Conservation (phyloP, 306 rosid genomes). For the Neltuma alba region DNA sequence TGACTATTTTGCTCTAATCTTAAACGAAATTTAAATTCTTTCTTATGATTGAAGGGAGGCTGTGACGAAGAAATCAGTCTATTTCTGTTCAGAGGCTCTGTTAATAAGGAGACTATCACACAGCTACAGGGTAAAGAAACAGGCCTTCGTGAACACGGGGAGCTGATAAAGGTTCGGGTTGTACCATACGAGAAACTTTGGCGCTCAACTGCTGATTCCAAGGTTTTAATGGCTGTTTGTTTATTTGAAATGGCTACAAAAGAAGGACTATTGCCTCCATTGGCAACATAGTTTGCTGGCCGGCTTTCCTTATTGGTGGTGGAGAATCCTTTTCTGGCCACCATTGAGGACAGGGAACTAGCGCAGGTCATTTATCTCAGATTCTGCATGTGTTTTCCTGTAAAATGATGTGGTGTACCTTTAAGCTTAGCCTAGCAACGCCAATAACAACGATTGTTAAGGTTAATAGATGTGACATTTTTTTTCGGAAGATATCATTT, state of each 20-base stretch:
- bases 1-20: background rate
- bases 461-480: no score
- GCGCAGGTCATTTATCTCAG: background rate
- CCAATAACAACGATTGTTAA: background rate
- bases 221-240: conserved; percentile 75
- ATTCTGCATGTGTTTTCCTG: background rate
- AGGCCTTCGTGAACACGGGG: conserved; percentile 89
- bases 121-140: conserved; percentile 84
- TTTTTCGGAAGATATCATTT: no score
- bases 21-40: no score
- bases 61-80: conserved; percentile 88
- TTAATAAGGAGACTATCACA: conserved; percentile 58
- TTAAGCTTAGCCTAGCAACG: background rate
- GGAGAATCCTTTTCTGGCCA: background rate
- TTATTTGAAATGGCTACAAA: conserved; percentile 80
- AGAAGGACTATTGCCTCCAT: conserved; percentile 66
- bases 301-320: background rate
- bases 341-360: background rate
- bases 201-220: conserved; percentile 82
- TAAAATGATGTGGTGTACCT: background rate
- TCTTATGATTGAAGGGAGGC: conserved; percentile 64
- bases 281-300: conserved; percentile 21
- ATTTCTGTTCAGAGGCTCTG: conserved; percentile 64
- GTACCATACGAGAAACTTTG: conserved; percentile 79
- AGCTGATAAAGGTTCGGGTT: conserved; percentile 76